Base-by-base conservation (phyloP, 2,329 filamentous ascomycete species). In the Ceratocystis diversiconidia region DNA sequence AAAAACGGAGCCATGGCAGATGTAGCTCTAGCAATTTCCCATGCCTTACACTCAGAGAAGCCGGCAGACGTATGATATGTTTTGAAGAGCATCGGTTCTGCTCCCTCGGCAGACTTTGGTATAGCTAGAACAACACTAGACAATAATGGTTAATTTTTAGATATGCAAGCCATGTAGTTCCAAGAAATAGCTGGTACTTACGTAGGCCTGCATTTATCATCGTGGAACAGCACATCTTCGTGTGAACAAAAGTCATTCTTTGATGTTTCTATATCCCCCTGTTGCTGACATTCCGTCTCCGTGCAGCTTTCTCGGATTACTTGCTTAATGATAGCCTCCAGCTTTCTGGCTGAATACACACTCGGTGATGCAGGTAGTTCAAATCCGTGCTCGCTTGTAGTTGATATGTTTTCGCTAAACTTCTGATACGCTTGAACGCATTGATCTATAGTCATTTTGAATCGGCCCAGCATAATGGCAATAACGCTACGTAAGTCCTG, bases 1-100 rank as follows among this genome's bases (percentile, higher is more conserved):
- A 74, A 74, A 63, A 72, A 73, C 0, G 71, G 70, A 0, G 71
- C 69, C 2, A 71, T 71, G 1, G 72, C 71, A 1, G 71, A 72
- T n/a, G 71, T 72, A 1, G 72, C 72, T 2, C 71, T 69, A 8
- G 71, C 73, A 1, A 71, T 67, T 32, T 74, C 57, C 72, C 72
- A 74, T 7, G 74, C 72, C 1, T 69, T 67, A 62, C 71, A 74
- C 48, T 52, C 62, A 10, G 68, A 12, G 44, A 71, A 68, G 41
- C 19, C 62, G 10, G 64, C 46, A 3, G 69, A 67, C n/a, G 55
- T 69, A 55, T 72, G 70, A 59, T 72, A 73, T 2, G 71, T 73
- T 44, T 60, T 71, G 57, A 74, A 71, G 1, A 73, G 68, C 0
- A 68, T 71, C 0, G 65, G 65, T 2, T 30, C 43, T 66, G 2